Evolutionary conservation across 2,329 filamentous ascomycete genomes (phyloP).

Genomic region (Amylocarpus encephaloides): DNA sequence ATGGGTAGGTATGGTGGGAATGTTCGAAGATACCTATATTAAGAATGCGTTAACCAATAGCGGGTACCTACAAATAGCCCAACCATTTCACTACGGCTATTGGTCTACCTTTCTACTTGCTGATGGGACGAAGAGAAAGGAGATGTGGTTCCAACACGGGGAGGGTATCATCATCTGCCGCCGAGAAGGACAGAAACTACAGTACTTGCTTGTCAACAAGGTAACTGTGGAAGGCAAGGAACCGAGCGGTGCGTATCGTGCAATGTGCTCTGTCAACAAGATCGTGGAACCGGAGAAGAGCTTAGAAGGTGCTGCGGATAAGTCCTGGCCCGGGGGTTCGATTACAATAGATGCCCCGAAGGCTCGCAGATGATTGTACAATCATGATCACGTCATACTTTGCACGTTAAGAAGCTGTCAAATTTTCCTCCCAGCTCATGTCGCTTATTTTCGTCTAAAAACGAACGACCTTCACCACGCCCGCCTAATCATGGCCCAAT

Average conservation of each 20-base stretch:
- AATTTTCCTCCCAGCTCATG: too few relatives aligned
- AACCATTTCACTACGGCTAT: not conserved
- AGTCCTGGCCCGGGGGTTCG: too few relatives aligned
- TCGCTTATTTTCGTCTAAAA: too few relatives aligned
- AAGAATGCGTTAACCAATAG: not conserved
- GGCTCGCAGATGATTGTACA: too few relatives aligned
- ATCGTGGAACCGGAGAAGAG: too few relatives aligned
- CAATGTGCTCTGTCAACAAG: not conserved
- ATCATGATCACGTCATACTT: too few relatives aligned
- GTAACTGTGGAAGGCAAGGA: constrained; percentile 1
- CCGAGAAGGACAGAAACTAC: not conserved
- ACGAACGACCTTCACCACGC: too few relatives aligned
- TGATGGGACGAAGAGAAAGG: not conserved
- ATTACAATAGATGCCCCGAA: too few relatives aligned
- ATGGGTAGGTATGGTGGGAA: not conserved
- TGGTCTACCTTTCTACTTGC: not conserved
- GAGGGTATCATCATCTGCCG: not conserved
- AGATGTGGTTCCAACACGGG: not conserved
- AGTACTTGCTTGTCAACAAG: not conserved
- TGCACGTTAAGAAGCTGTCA: too few relatives aligned
- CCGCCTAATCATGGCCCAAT: not conserved
- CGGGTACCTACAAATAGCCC: not conserved
- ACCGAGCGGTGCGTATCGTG: not conserved
- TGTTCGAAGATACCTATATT: not conserved
- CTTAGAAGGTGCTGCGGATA: too few relatives aligned